These are phyloP conservation scores for Polysphondylium violaceum DNA, from an alignment of 78 protist species.

Conservation along the genomic window DNA sequence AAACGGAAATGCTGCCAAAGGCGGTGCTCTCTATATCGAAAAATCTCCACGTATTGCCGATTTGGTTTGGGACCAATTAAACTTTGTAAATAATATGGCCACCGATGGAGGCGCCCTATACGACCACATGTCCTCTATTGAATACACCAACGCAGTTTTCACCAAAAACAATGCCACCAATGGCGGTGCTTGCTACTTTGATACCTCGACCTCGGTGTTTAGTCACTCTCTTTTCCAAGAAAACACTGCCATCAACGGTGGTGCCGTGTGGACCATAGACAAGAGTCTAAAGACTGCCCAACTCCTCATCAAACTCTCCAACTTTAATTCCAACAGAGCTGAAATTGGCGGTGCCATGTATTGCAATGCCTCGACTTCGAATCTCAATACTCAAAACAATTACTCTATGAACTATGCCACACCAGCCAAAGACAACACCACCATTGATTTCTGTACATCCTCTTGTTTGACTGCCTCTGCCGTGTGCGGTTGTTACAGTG, in stretches of 20 bases:
- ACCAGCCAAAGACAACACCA: not conserved
- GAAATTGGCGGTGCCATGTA: slow-evolving; percentile 56
- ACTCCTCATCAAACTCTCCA: not conserved
- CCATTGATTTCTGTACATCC: not conserved
- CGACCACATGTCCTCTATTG: not conserved
- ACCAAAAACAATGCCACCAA: not conserved
- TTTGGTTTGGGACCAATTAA: too few relatives aligned
- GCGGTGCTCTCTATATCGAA: too few relatives aligned
- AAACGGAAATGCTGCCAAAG: not conserved
- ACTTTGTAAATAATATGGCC: not conserved
- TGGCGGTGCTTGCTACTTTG: slow-evolving; percentile 24
- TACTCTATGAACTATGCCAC: not conserved
- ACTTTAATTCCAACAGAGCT: slow-evolving; percentile 33
- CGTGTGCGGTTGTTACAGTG: slow-evolving; percentile 55
- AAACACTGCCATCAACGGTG: slow-evolving; percentile 49
- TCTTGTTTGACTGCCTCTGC: slow-evolving; percentile 42
- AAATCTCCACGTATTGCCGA: too few relatives aligned
- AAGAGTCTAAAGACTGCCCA: not conserved
- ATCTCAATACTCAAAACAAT: not conserved
- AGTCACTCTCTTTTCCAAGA: not conserved
- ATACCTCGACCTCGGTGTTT: not conserved
- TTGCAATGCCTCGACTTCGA: slow-evolving; percentile 20
- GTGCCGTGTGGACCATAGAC: slow-evolving; percentile 37
- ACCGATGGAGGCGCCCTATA: slow-evolving; percentile 34
- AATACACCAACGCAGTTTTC: not conserved